phyloP scores from a whole-genome alignment of 306 rosid genomes.

The Cicer arietinum region DNA sequence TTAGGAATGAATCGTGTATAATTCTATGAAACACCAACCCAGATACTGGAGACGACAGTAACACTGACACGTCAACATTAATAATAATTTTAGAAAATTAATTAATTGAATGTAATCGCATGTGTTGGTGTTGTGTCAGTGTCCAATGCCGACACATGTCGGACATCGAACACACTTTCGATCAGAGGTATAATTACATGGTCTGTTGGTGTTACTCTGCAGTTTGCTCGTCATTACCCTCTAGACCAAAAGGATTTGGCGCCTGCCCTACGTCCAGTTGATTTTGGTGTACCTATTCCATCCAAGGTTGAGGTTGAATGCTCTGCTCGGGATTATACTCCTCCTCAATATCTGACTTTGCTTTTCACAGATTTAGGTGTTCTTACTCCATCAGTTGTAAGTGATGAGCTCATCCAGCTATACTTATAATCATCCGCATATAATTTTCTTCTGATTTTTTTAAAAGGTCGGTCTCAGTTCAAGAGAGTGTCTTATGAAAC shows the following conservation, averaged over 20 bases:
- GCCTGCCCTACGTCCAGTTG: constrained; percentile 84
- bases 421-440: constrained; percentile 61
- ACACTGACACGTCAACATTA: no score
- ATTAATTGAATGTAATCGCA: no score
- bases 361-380: constrained; percentile 95
- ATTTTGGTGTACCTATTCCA: constrained; percentile 93
- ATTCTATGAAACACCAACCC: no score
- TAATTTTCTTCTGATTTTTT: constrained; percentile 8
- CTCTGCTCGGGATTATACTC: constrained; percentile 96
- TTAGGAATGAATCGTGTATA: constrained; percentile 24
- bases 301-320: constrained; percentile 94
- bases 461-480: neutral
- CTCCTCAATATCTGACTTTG: constrained; percentile 89
- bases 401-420: constrained; percentile 97
- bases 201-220: constrained; percentile 45
- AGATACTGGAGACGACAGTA: no score
- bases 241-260: constrained; percentile 95
- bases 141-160: no score
- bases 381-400: constrained; percentile 93
- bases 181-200: neutral
- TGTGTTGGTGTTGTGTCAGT: no score
- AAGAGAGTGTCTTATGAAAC: constrained; percentile 26
- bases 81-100: no score
- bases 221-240: constrained; percentile 97
- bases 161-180: no score